Percentiles rank a stretch among this genome's conserved stretches.
Evolutionary conservation across 2,329 filamentous ascomycete genomes (phyloP).

Genomic region (Curvularia verruculosa): DNA sequence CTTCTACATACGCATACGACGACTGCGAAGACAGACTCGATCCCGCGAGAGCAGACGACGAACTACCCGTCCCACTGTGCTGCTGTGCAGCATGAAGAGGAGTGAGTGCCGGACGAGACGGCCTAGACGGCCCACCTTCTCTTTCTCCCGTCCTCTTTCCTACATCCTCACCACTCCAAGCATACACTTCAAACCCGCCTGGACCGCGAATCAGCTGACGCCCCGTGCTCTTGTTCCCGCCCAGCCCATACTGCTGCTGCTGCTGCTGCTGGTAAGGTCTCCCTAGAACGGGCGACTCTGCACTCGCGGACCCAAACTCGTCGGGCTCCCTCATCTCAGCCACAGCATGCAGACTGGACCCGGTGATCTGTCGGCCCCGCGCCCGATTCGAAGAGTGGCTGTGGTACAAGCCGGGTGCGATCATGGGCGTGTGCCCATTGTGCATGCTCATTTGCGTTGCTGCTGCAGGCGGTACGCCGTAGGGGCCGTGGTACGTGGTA

Average conservation of each 20-base stretch:
- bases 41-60: conserved; percentile 29
- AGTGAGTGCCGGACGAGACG: neutral
- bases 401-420: conserved; percentile 37
- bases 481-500: conserved; percentile 7
- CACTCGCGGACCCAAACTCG: neutral
- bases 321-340: conserved; percentile 42
- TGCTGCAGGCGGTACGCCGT: conserved; percentile 13
- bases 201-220: conserved; percentile 34
- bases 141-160: too few species aligned
- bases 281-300: conserved; percentile 32
- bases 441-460: conserved; percentile 21
- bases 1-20: conserved; percentile 37
- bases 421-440: conserved; percentile 27
- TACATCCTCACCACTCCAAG: neutral
- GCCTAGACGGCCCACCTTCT: too few species aligned
- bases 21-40: conserved; percentile 18
- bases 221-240: conserved; percentile 22
- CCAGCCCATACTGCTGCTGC: too few species aligned
- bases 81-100: conserved; percentile 10
- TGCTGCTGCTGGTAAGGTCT: conserved; percentile 9
- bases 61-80: conserved; percentile 29
- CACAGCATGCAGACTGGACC: conserved; percentile 41
- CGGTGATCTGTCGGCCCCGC: conserved; percentile 41
- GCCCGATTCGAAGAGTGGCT: conserved; percentile 45
- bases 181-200: neutral